Evolutionary conservation across 2,329 filamentous ascomycete genomes (phyloP).

Genomic region (Apiospora sp.): DNA sequence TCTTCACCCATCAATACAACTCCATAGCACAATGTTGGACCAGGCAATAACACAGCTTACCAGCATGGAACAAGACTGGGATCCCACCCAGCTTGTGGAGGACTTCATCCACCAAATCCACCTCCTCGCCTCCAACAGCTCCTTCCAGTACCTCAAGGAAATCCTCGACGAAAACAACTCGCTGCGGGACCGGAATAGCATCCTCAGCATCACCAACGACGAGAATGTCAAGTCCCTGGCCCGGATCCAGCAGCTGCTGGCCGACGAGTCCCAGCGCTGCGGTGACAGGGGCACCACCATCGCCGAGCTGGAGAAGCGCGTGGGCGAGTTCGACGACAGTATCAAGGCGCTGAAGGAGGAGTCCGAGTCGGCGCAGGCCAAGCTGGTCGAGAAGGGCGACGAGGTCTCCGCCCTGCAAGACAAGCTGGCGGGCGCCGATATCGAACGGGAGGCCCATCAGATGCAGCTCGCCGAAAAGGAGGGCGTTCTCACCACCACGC

Average conservation of each 20-base stretch:
- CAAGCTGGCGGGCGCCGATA: conserved; percentile 18
- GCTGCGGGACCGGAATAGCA: conserved; percentile 24
- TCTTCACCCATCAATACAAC: not conserved
- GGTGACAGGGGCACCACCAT: conserved; percentile 22
- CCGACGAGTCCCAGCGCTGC: conserved; percentile 22
- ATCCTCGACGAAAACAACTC: conserved; percentile 27
- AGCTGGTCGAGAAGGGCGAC: not conserved
- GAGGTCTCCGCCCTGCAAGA: not conserved
- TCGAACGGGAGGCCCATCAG: conserved; percentile 20
- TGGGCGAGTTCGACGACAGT: not conserved
- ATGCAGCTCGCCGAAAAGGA: not conserved
- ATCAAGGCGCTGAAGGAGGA: conserved; percentile 18
- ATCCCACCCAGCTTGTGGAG: conserved; percentile 25
- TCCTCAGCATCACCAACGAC: conserved; percentile 27
- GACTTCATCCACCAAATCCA: conserved; percentile 26
- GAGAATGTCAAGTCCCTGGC: conserved; percentile 24
- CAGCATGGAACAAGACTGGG: conserved; percentile 21
- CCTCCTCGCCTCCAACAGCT: conserved; percentile 18
- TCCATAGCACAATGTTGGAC: conserved; percentile 1
- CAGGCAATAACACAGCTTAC: not conserved
- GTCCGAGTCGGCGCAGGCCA: not conserved
- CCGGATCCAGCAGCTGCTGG: conserved; percentile 25
- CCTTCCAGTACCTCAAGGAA: conserved; percentile 26
- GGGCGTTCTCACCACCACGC: not conserved
- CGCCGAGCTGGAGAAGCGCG: conserved; percentile 2